phyloP scores from a whole-genome alignment of 345 rosid species.

The Reutealis trisperma region DNA sequence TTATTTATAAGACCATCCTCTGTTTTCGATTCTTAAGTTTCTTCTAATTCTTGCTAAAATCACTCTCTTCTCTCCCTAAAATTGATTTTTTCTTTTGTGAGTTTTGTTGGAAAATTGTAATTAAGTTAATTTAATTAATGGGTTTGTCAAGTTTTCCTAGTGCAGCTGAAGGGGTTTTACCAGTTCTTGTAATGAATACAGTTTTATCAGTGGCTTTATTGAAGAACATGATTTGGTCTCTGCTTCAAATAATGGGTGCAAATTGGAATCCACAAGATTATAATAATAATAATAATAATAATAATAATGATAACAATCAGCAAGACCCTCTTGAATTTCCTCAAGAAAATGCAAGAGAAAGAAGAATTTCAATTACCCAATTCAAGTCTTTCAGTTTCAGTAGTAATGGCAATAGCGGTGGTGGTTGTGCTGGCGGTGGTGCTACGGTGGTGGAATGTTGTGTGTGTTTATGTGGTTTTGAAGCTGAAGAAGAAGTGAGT shows the following conservation, averaged over 20 bases:
- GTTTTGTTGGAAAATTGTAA: not conserved
- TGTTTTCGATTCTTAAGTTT: too few species aligned
- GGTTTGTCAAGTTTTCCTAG: constrained; percentile 70
- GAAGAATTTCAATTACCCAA: constrained; percentile 51
- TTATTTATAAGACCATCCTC: not conserved
- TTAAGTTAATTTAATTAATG: constrained; percentile 33
- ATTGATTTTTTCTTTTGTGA: not conserved
- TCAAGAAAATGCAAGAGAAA: constrained; percentile 23
- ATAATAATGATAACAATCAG: not conserved
- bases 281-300: not conserved
- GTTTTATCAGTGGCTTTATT: constrained; percentile 58
- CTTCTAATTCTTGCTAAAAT: not conserved
- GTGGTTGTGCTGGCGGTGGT: not conserved
- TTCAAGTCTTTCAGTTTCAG: constrained; percentile 47
- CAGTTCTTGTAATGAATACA: constrained; percentile 66
- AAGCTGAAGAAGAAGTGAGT: constrained; percentile 78
- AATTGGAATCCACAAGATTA: constrained; percentile 6
- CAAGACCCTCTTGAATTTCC: constrained; percentile 23
- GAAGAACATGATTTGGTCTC: constrained; percentile 55
- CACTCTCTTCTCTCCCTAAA: too few species aligned
- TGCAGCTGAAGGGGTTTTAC: constrained; percentile 62
- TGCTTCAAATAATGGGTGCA: constrained; percentile 25
- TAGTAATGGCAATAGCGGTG: not conserved
- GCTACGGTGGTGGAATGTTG: constrained; percentile 48
- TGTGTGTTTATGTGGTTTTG: constrained; percentile 73